Percentiles rank a stretch among this genome's conserved stretches.
Conservation (phyloP, 1,139 yeast species). For the Hansenula anomala region DNA sequence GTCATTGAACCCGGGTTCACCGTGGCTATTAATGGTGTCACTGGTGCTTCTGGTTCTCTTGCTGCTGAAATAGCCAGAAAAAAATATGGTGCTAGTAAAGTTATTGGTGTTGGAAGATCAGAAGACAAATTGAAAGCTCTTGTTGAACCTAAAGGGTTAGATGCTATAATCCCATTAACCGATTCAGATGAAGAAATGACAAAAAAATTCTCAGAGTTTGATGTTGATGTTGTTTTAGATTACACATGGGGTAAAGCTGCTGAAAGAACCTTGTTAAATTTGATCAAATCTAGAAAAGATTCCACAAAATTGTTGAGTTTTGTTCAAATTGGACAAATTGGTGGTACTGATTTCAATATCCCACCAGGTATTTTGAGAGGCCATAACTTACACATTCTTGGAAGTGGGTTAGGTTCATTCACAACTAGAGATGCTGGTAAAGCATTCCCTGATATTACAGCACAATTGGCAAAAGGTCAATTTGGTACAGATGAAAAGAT, state of each 20-base stretch:
- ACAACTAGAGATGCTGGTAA: slow-evolving; percentile 2
- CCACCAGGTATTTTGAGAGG: slow-evolving; percentile 18
- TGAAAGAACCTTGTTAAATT: background rate
- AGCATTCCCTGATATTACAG: slow-evolving; percentile 4
- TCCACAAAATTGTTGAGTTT: slow-evolving; percentile 15
- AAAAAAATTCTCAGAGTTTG: background rate
- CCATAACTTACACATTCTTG: slow-evolving; percentile 21
- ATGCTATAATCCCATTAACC: slow-evolving; percentile 1
- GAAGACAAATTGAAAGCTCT: background rate
- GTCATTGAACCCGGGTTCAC: background rate
- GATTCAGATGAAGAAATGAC: slow-evolving; percentile 1
- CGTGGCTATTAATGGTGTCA: slow-evolving; percentile 8
- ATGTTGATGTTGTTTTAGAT: slow-evolving; percentile 8
- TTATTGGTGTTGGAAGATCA: slow-evolving; percentile 8
- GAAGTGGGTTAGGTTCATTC: slow-evolving; percentile 25
- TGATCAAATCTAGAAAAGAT: slow-evolving; percentile 5
- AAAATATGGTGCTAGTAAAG: slow-evolving; percentile 1
- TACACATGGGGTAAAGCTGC: slow-evolving; percentile 10
- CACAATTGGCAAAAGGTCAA: slow-evolving; percentile 1
- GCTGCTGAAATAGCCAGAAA: slow-evolving; percentile 6
- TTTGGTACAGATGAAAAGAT: slow-evolving; percentile 1
- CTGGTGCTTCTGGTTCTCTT: slow-evolving; percentile 6
- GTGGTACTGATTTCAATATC: slow-evolving; percentile 16
- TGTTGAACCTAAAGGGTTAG: background rate
- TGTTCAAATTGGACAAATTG: slow-evolving; percentile 23